These are phyloP conservation scores for Malus sylvestris DNA, from an alignment of 306 rosid species.

Conservation along the genomic window DNA sequence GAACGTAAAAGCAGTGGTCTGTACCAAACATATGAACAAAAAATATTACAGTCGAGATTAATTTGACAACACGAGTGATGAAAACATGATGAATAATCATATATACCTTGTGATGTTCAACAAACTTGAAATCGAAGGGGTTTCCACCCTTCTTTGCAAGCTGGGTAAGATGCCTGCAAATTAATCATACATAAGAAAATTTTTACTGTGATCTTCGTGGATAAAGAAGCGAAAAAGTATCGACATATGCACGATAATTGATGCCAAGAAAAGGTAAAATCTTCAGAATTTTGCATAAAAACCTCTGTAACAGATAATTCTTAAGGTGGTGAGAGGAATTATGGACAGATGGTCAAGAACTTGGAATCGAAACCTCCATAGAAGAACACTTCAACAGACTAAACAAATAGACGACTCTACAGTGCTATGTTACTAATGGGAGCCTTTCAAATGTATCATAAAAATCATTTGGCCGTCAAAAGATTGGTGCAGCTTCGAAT, in stretches of 20 bases:
- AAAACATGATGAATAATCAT: not conserved
- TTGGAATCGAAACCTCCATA: not conserved
- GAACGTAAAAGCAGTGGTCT: conserved; percentile 79
- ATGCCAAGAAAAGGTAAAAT: not conserved
- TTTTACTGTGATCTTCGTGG: not conserved
- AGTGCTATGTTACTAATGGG: not conserved
- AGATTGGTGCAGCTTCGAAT: not conserved
- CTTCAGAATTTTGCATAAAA: not conserved
- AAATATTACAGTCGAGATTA: not conserved
- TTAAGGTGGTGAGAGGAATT: not conserved
- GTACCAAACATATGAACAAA: not conserved
- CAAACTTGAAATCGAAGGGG: conserved; percentile 73
- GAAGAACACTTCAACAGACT: not conserved
- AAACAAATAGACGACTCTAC: not conserved
- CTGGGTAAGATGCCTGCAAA: conserved; percentile 79
- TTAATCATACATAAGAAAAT: not conserved
- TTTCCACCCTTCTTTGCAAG: conserved; percentile 75
- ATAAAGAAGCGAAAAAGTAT: not conserved
- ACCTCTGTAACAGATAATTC: not conserved
- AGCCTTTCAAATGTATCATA: not conserved
- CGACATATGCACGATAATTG: not conserved
- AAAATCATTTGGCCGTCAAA: not conserved
- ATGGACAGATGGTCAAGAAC: not conserved
- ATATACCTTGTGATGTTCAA: conserved; percentile 79
- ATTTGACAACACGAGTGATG: not conserved